Percentiles rank a stretch among this genome's conserved stretches.
Evolutionary conservation across 345 rosid genomes (phyloP).

Genomic region (Rhodomyrtus tomentosa): DNA sequence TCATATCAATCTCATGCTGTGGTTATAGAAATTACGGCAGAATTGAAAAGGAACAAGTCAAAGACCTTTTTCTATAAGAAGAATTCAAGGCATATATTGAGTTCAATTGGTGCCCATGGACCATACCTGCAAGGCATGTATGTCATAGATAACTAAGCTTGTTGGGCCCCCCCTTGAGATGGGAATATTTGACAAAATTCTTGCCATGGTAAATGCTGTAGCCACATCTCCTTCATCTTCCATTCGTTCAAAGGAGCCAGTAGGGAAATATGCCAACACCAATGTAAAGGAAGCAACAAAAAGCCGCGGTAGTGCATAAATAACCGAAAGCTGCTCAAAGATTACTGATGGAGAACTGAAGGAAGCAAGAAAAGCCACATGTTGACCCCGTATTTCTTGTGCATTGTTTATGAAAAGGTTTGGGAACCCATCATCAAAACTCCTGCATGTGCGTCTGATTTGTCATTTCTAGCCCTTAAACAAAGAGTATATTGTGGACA

Average conservation of each 20-base stretch:
- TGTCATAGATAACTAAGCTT: conserved; percentile 88
- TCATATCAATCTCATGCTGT: neutral
- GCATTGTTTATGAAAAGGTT: conserved; percentile 89
- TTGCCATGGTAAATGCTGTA: conserved; percentile 96
- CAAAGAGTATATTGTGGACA: neutral
- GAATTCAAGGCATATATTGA: neutral
- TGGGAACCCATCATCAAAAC: conserved; percentile 91
- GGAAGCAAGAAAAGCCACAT: conserved; percentile 91
- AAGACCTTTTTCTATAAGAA: neutral
- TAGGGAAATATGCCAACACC: conserved; percentile 94
- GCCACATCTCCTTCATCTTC: conserved; percentile 99
- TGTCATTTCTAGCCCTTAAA: neutral
- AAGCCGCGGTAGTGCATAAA: conserved; percentile 81
- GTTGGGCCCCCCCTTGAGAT: conserved; percentile 98
- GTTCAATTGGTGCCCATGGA: neutral
- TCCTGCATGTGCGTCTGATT: conserved; percentile 36
- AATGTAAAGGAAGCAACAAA: conserved; percentile 89
- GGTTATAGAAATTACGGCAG: neutral
- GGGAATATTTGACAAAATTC: conserved; percentile 90
- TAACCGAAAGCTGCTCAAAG: conserved; percentile 95
- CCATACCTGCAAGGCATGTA: conserved; percentile 88
- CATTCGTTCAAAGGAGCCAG: conserved; percentile 98
- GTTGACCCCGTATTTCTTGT: conserved; percentile 83
- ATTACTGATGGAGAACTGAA: conserved; percentile 88
- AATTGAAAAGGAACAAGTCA: neutral